Base-by-base conservation (phyloP, 1,139 yeast genomes). In the Yamadazyma atmosphaerica region DNA sequence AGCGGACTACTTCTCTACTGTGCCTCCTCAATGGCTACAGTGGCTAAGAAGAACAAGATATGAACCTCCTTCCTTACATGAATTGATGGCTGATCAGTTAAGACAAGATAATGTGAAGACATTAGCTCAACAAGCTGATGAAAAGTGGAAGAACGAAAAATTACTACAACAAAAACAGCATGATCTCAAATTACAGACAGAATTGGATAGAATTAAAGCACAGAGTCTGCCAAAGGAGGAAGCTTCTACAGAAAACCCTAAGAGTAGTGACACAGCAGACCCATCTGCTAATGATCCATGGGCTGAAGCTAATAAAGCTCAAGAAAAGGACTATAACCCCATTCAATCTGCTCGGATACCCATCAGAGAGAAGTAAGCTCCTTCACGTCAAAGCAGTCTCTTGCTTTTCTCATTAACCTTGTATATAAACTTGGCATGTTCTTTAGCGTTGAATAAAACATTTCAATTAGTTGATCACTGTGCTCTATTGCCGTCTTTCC, bases 1-100 rank as follows among this genome's bases (percentile, higher is more conserved):
- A 39, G 74, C 68, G 5, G 82, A 77, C 47, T 77, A 77, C 47
- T 75, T 70, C 47, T 52, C 57, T 7, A 68, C 72, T 3, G 65
- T 77, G 0, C 83, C 82, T 12, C 82, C 92, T 1, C 90, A 81
- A 52, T 86, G 95, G 95, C 64, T 78, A 31, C 90, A 83, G 55
- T 86, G 95, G 95, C 67, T 87, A 17, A 60, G 94, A 36, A 68
- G 79, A 49, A 80, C 87, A 1, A 68, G 95, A 37, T 61, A 68
- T 1, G 54, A 61, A 1, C 71, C 82, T 2, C 95, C 95, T 0
- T 68, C 81, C 1, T 52, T 86, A 25, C 69, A 74, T 33, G 95
- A 86, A 46, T 68, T 86, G 33, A 46, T 74, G 4, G 64, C 63
- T 3, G 95, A 86, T 48, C 71, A 78, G 50, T 50, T 65, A 15